A percentile compares a stretch with the other conserved stretches of the same genome.
Evolutionary conservation across 495 filamentous ascomycete genomes (phyloP).

Genomic region (Recurvomyces mirabilis): DNA sequence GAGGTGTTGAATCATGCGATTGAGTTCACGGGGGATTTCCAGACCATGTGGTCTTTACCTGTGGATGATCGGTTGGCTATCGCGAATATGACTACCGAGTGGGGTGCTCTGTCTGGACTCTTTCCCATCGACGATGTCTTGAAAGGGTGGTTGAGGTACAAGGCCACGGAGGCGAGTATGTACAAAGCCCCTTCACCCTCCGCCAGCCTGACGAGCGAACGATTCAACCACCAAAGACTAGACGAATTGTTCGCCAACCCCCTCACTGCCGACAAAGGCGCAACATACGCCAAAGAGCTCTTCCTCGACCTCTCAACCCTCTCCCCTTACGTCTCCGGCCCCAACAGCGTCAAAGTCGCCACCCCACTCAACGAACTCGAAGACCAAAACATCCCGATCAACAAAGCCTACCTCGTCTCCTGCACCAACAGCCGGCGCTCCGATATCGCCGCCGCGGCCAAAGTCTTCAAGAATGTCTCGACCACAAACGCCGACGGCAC

Average conservation of each 20-base stretch:
- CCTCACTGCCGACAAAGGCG: constrained; percentile 61
- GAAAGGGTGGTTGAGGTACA: constrained; percentile 62
- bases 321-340: constrained; percentile 77
- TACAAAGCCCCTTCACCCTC: constrained; percentile 34
- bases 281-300: constrained; percentile 72
- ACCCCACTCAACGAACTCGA: constrained; percentile 71
- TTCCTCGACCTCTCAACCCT: constrained; percentile 70
- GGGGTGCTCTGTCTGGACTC: constrained; percentile 70
- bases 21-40: constrained; percentile 72
- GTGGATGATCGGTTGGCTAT: constrained; percentile 76
- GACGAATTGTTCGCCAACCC: constrained; percentile 59
- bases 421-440: constrained; percentile 84
- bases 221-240: constrained; percentile 58
- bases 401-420: constrained; percentile 83
- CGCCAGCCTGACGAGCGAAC: constrained; percentile 27
- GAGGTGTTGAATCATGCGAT: constrained; percentile 90
- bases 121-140: constrained; percentile 76
- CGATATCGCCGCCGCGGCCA: constrained; percentile 72
- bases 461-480: constrained; percentile 73
- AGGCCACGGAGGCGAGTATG: constrained; percentile 59
- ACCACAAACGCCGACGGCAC: constrained; percentile 39
- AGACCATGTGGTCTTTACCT: constrained; percentile 63
- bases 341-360: constrained; percentile 82
- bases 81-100: constrained; percentile 93
- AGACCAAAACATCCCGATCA: constrained; percentile 55